Evolutionary conservation across 371 early-diverging fungal species (phyloP).

Genomic region (Smittium culicis): DNA sequence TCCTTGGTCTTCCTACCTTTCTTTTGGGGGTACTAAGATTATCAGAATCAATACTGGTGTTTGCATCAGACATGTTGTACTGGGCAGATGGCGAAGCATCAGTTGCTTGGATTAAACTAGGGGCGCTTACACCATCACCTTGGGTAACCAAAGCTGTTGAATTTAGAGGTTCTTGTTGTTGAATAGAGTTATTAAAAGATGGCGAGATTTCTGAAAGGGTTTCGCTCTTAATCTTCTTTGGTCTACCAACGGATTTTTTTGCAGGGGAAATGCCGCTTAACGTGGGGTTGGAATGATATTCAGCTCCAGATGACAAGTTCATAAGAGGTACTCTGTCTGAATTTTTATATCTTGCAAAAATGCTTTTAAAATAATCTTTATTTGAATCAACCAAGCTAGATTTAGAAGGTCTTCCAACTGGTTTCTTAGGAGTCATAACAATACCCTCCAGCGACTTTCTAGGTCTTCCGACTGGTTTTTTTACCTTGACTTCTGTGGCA

Average conservation of each 20-base stretch:
- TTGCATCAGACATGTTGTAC: not conserved
- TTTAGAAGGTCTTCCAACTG: not conserved
- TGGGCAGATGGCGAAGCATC: not conserved
- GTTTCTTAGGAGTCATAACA: not conserved
- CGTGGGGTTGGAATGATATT: not conserved
- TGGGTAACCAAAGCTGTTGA: not conserved
- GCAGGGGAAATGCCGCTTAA: not conserved
- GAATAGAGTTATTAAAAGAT: not conserved
- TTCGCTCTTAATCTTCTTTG: not conserved
- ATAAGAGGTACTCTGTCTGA: not conserved
- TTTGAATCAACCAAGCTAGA: not conserved
- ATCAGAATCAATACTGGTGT: not conserved
- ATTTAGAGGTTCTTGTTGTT: not conserved
- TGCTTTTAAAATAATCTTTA: not conserved
- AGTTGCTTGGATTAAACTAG: not conserved
- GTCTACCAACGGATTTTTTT: not conserved
- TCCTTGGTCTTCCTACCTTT: not conserved
- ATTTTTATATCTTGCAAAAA: not conserved
- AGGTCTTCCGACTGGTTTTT: not conserved
- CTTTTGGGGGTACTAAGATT: not conserved
- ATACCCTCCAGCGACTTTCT: not conserved
- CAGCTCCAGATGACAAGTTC: not conserved
- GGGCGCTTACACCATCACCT: not conserved
- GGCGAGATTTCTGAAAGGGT: not conserved
- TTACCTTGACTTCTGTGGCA: not conserved